Evolutionary conservation across 2,329 filamentous ascomycete genomes (phyloP).

Genomic region (Claviceps humidiphila): DNA sequence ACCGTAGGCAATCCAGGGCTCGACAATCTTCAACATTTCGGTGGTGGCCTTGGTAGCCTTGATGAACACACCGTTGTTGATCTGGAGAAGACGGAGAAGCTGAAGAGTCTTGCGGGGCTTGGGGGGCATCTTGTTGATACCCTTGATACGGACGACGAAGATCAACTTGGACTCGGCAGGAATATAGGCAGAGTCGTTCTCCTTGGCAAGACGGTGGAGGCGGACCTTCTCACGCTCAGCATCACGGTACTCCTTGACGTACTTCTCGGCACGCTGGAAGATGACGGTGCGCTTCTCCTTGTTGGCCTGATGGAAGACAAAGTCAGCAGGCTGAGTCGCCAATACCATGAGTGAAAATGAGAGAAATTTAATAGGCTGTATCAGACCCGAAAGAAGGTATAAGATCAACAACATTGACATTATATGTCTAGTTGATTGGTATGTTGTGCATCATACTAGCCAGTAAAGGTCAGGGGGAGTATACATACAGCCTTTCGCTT

Average conservation of each 20-base stretch:
- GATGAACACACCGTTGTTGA: conserved; percentile 99
- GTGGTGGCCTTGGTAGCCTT: conserved; percentile 92
- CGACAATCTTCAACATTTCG: conserved; percentile 96
- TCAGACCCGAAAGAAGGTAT: conserved; percentile 99
- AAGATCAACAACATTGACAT: conserved; percentile 88
- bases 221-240: conserved; percentile 97
- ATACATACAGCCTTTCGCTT: conserved; percentile 83
- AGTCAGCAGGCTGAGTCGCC: conserved; percentile 22
- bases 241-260: conserved; percentile 99
- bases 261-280: conserved; percentile 99
- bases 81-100: conserved; percentile 97
- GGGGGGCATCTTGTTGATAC: conserved; percentile 99
- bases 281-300: conserved; percentile 98
- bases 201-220: conserved; percentile 77
- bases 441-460: conserved; percentile 76
- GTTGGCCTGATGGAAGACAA: conserved; percentile 59
- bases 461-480: conserved; percentile 15
- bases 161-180: conserved; percentile 90
- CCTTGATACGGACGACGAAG: conserved; percentile 99
- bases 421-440: conserved; percentile 75
- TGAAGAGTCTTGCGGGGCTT: conserved; percentile 99
- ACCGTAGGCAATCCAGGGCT: conserved; percentile 98
- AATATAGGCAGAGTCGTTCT: conserved; percentile 87
- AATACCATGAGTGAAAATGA: conserved; percentile 1
- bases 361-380: conserved; percentile 17